These are phyloP conservation scores for Allium fistulosum DNA, from an alignment of 106 monocot species.

Conservation along the genomic window DNA sequence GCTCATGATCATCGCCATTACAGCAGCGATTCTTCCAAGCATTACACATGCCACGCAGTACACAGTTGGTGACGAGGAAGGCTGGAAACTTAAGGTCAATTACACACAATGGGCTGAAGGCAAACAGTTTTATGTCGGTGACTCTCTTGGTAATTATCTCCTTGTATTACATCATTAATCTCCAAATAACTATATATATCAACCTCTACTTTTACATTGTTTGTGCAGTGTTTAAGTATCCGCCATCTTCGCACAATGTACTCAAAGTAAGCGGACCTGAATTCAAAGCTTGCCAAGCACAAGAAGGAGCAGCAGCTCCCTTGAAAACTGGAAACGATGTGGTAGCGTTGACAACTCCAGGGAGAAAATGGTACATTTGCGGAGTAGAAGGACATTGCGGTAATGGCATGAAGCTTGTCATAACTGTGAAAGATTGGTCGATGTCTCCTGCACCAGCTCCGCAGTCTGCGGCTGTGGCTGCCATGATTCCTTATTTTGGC, in stretches of 20 bases:
- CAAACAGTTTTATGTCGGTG: constrained; percentile 13
- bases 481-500: neutral
- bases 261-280: neutral
- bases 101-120: constrained; percentile 13
- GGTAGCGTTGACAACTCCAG: neutral
- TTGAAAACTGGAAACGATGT: constrained; percentile 1
- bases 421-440: neutral
- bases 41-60: neutral
- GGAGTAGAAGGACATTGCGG: neutral
- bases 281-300: constrained; percentile 4
- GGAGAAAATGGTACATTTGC: constrained; percentile 13
- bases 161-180: too few relatives aligned
- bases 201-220: neutral
- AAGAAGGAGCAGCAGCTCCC: neutral
- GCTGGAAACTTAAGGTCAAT: constrained; percentile 13
- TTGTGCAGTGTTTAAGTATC: constrained; percentile 14
- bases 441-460: neutral
- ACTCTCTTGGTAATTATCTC: constrained; percentile 5
- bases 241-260: neutral
- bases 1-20: neutral
- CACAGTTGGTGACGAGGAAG: constrained; percentile 7
- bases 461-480: neutral
- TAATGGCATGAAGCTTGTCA: constrained; percentile 7
- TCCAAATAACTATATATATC: neutral
- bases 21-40: neutral